Base-by-base conservation (phyloP, 2,329 filamentous ascomycete genomes). In the Phaeophleospora eucalypticola region DNA sequence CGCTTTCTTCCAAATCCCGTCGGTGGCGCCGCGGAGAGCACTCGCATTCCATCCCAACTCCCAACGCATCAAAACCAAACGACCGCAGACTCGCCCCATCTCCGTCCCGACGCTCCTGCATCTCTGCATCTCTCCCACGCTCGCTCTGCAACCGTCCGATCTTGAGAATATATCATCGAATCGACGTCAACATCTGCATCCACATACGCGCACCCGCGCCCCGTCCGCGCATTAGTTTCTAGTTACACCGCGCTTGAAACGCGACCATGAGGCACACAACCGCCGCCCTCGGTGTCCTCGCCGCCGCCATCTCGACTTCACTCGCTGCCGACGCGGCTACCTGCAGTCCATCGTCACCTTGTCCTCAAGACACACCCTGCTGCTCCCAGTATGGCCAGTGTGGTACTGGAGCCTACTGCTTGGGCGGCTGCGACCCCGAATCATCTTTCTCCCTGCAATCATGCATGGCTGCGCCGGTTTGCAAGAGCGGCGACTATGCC, bases 361-460 rank as follows among this genome's bases (percentile, higher is more conserved):
- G 65, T 42, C 64, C 65, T 4, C 41, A 52, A 21, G 54, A 56
- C 42, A 45, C 65, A 20, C 65, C 65, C 17, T 68, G 65, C 60
- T 68, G 65, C 44, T 67, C 65, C 9, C 60, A 93, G 70, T 97
- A 96, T 70, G 88, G 88, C 60, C 78, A 91, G 69, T 97, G 93
- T 64, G 93, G 91, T 72, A 82, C 89, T 46, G 93, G 93, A 62
- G 93, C 90, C 46, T 97, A 87, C 78, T 98, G 93, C 65, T 81
- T 98, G 16, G 93, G 93, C 61, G 93, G 93, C 54, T 98, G 93
- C 74, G 91, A 97, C 66, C 87, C 89, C 24, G 80, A 83, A 64
- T 84, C 84, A 71, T 97, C 91, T 39, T 86, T 83, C 73, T 80
- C 80, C 10, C 78, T 96, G 59, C 82, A 94, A 57, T 83, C 91